Percentiles rank a stretch among this genome's conserved stretches.
These are phyloP conservation scores for Cercophora samala DNA, from an alignment of 495 filamentous ascomycete genomes.

Conservation along the genomic window DNA sequence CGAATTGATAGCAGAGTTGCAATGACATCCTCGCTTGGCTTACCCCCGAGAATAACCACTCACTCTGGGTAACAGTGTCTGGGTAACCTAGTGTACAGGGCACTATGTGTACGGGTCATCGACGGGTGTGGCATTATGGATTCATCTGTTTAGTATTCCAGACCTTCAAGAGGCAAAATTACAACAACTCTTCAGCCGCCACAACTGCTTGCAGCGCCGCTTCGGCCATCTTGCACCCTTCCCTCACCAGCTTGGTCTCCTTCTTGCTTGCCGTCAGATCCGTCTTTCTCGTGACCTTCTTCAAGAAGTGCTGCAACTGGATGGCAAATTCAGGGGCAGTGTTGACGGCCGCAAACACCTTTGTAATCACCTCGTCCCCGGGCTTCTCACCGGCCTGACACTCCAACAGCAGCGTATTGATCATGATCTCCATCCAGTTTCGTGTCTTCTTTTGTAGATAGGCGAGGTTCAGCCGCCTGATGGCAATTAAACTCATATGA, in stretches of 20 bases:
- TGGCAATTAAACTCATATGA: constrained; percentile 57
- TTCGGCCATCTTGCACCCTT: constrained; percentile 65
- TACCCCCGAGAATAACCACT: constrained; percentile 15
- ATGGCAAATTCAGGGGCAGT: constrained; percentile 61
- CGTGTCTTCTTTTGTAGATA: constrained; percentile 73
- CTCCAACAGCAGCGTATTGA: constrained; percentile 70
- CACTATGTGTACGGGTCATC: no score
- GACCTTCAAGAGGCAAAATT: not conserved
- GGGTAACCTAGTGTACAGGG: no score
- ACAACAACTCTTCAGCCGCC: constrained; percentile 14
- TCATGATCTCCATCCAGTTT: constrained; percentile 72
- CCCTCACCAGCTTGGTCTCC: constrained; percentile 61
- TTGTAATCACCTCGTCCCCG: constrained; percentile 49
- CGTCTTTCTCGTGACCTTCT: constrained; percentile 69
- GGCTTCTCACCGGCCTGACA: constrained; percentile 36
- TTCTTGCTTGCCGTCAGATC: constrained; percentile 61
- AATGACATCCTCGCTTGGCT: not conserved
- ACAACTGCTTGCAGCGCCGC: constrained; percentile 55
- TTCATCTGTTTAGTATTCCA: not conserved
- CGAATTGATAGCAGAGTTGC: not conserved
- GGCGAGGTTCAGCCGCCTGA: constrained; percentile 75
- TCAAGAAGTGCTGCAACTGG: constrained; percentile 74
- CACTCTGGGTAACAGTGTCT: constrained; percentile 18
- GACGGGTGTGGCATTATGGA: not conserved
- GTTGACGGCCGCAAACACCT: constrained; percentile 60